Evolutionary conservation across 768 basidiomycete genomes (phyloP).

Genomic region (Pleurotus eryngii): DNA sequence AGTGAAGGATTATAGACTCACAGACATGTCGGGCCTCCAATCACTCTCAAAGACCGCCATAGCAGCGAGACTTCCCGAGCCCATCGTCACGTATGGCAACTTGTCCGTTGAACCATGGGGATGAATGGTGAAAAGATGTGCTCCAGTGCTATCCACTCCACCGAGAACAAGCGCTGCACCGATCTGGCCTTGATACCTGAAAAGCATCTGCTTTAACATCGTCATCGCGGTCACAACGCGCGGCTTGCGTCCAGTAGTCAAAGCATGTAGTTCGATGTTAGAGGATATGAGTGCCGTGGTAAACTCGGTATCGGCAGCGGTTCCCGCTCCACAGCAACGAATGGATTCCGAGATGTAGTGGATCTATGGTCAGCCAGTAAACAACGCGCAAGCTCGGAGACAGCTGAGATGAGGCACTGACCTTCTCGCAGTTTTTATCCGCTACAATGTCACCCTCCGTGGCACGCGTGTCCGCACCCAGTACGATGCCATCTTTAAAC

Average conservation of each 20-base stretch:
- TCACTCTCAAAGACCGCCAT: conserved; percentile 96
- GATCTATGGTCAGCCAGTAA: conserved; percentile 52
- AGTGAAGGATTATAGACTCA: conserved; percentile 29
- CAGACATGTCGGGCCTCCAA: conserved; percentile 83
- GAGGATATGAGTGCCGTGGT: conserved; percentile 93
- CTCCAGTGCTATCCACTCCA: conserved; percentile 91
- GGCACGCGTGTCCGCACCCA: conserved; percentile 96
- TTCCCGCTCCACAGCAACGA: conserved; percentile 97
- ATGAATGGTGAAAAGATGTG: conserved; percentile 93
- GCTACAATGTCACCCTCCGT: conserved; percentile 93
- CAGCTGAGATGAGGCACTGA: conserved; percentile 25
- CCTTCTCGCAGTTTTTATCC: conserved; percentile 99
- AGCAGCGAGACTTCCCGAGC: conserved; percentile 91
- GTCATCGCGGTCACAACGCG: conserved; percentile 98
- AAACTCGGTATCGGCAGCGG: conserved; percentile 98
- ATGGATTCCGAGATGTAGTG: conserved; percentile 96
- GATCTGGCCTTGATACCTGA: conserved; percentile 89
- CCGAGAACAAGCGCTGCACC: conserved; percentile 96
- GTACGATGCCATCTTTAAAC: conserved; percentile 87
- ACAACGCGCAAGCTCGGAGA: no score
- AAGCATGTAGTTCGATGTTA: conserved; percentile 90
- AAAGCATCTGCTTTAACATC: conserved; percentile 95
- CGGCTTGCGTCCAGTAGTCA: conserved; percentile 89
- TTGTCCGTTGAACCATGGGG: conserved; percentile 99
- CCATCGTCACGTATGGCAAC: conserved; percentile 98